Percentiles rank a stretch among this genome's conserved stretches.
phyloP scores from a whole-genome alignment of 495 filamentous ascomycete species.

The Penicilliopsis zonata region DNA sequence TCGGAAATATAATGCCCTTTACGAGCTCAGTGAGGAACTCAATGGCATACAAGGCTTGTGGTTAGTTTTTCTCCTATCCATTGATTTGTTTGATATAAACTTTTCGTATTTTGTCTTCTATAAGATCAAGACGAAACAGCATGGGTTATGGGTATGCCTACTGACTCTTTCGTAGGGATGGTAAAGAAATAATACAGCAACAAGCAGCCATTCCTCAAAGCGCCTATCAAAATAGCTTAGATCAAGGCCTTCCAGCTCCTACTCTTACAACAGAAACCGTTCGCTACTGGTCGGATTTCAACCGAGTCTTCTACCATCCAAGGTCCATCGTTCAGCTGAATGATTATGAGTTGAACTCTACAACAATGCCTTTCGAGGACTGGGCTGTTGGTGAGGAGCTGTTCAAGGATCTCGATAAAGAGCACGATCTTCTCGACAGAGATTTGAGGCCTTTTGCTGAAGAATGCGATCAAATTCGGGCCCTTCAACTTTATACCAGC shows the following conservation, averaged over 20 bases:
- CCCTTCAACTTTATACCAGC: conserved; percentile 65
- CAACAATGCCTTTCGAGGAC: conserved; percentile 70
- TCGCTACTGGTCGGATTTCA: conserved; percentile 94
- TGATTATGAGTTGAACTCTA: conserved; percentile 71
- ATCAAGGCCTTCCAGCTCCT: conserved; percentile 48
- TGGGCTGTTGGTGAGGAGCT: conserved; percentile 73
- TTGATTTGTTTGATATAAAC: neutral
- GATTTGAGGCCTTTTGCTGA: conserved; percentile 81
- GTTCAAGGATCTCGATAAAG: conserved; percentile 68
- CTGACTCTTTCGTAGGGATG: conserved; percentile 50
- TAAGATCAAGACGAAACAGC: too few species aligned
- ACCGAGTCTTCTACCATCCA: conserved; percentile 82
- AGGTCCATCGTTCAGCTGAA: conserved; percentile 78
- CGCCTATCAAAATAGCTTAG: conserved; percentile 67
- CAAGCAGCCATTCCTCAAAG: conserved; percentile 53
- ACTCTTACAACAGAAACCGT: conserved; percentile 56
- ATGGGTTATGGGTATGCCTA: too few species aligned
- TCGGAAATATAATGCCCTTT: conserved; percentile 77
- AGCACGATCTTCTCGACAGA: conserved; percentile 77
- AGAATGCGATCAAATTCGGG: conserved; percentile 88
- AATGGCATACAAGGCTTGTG: conserved; percentile 42
- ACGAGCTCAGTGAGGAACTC: conserved; percentile 52
- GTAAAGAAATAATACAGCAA: conserved; percentile 52
- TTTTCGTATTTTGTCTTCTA: too few species aligned
- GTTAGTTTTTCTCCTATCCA: conserved; percentile 24